Percentiles rank a stretch among this genome's conserved stretches.
These are phyloP conservation scores for Pseudogymnoascus sp. DNA, from an alignment of 2,329 filamentous ascomycete genomes.

Conservation along the genomic window DNA sequence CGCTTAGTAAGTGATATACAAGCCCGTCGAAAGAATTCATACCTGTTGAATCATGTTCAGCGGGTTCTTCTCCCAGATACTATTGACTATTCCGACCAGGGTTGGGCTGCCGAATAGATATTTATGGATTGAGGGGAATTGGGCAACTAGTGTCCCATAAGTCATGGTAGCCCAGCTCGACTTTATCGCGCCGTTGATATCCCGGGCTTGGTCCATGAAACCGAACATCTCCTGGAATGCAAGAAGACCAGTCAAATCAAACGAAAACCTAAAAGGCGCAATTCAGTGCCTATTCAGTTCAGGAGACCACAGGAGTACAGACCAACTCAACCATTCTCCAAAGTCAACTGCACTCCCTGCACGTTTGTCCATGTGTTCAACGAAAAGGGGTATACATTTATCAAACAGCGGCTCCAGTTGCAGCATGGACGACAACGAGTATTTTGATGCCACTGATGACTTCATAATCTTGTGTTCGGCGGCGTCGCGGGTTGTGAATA, in stretches of 20 bases:
- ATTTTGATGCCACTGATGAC: neutral
- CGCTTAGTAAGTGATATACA: neutral
- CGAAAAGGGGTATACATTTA: conserved; percentile 3
- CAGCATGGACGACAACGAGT: neutral
- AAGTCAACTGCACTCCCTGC: conserved; percentile 7
- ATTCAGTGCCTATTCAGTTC: neutral
- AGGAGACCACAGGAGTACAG: neutral
- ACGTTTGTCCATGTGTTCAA: neutral
- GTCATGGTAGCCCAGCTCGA: neutral
- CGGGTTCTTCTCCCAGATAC: neutral
- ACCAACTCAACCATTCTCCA: conserved; percentile 9
- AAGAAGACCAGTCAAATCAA: conserved; percentile 13
- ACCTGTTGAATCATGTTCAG: conserved; percentile 1
- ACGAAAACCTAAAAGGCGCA: conserved; percentile 10
- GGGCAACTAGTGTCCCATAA: conserved; percentile 7
- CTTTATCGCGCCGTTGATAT: conserved; percentile 12
- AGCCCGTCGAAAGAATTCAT: neutral
- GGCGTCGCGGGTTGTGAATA: neutral
- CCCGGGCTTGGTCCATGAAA: conserved; percentile 12
- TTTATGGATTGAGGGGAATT: conserved; percentile 6
- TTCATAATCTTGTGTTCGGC: neutral
- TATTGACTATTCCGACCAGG: neutral
- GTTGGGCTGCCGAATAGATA: conserved; percentile 10
- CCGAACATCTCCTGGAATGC: conserved; percentile 12
- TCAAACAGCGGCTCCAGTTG: conserved; percentile 1